Conservation (phyloP, 2,329 filamentous ascomycete genomes). For the Bretziella fagacearum region DNA sequence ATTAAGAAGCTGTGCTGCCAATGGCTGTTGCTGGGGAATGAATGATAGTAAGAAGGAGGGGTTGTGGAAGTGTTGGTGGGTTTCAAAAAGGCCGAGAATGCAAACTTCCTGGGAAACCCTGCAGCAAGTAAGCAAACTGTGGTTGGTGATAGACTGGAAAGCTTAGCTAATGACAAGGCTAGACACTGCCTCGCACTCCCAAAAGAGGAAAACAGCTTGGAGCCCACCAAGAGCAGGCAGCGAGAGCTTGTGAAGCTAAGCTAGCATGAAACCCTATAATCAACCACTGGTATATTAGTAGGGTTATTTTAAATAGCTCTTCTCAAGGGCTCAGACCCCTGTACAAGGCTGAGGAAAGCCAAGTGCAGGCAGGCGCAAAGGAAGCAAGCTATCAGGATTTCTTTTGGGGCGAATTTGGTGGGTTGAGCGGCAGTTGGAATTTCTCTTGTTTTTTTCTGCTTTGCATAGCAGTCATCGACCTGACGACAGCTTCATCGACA, state of each 20-base stretch:
- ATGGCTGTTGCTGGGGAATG: conserved; percentile 15
- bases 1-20: neutral
- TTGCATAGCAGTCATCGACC: no score
- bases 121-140: no score
- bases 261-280: neutral
- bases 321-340: neutral
- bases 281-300: neutral
- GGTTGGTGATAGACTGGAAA: conserved; percentile 11
- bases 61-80: no score
- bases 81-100: neutral
- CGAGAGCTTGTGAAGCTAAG: conserved; percentile 5
- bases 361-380: conserved; percentile 2
- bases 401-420: no score
- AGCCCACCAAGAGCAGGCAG: neutral
- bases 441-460: no score
- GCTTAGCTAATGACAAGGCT: conserved; percentile 37
- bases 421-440: no score
- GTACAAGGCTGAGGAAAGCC: conserved; percentile 3
- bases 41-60: conserved; percentile 17
- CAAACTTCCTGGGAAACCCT: no score
- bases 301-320: neutral
- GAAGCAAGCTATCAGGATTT: conserved; percentile 3
- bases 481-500: no score
- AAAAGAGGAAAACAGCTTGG: conserved; percentile 2
- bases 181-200: conserved; percentile 30